These are phyloP conservation scores for Candida anglica DNA, from an alignment of 805 yeast species.

Conservation along the genomic window DNA sequence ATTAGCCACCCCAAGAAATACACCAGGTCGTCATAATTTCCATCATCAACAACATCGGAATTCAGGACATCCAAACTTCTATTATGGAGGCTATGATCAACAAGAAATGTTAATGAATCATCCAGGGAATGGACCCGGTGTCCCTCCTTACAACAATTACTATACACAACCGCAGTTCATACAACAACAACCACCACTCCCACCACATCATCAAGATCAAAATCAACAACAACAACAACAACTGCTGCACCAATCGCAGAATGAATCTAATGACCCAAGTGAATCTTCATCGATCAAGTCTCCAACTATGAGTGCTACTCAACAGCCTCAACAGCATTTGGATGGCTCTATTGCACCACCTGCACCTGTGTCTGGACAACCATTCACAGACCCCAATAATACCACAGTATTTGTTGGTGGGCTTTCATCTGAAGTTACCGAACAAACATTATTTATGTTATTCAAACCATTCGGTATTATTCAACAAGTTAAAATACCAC, in stretches of 20 bases:
- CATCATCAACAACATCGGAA: slow-evolving; percentile 7
- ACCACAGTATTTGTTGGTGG: slow-evolving; percentile 82
- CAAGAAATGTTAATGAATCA: not conserved
- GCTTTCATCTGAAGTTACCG: slow-evolving; percentile 58
- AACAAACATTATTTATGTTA: slow-evolving; percentile 53
- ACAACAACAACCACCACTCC: slow-evolving; percentile 1
- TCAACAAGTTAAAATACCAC: slow-evolving; percentile 68
- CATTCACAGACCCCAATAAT: slow-evolving; percentile 53
- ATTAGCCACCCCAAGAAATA: slow-evolving; percentile 67
- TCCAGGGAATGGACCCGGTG: not conserved
- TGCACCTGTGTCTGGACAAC: slow-evolving; percentile 10
- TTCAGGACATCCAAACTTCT: slow-evolving; percentile 1
- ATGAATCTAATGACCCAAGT: slow-evolving; percentile 5
- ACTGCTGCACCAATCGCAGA: not conserved
- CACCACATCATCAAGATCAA: slow-evolving; percentile 1
- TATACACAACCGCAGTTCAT: not conserved
- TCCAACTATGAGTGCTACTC: not conserved
- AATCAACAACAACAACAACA: not conserved
- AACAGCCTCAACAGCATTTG: slow-evolving; percentile 1
- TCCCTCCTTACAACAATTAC: not conserved
- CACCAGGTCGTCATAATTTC: slow-evolving; percentile 13
- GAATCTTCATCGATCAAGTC: slow-evolving; percentile 3
- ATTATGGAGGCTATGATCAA: not conserved
- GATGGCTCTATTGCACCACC: slow-evolving; percentile 1
- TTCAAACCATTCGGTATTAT: slow-evolving; percentile 76